Percentiles rank a stretch among this genome's conserved stretches.
phyloP scores from a whole-genome alignment of 352 stramenopile genomes.

The Phytopythium ostracodes region DNA sequence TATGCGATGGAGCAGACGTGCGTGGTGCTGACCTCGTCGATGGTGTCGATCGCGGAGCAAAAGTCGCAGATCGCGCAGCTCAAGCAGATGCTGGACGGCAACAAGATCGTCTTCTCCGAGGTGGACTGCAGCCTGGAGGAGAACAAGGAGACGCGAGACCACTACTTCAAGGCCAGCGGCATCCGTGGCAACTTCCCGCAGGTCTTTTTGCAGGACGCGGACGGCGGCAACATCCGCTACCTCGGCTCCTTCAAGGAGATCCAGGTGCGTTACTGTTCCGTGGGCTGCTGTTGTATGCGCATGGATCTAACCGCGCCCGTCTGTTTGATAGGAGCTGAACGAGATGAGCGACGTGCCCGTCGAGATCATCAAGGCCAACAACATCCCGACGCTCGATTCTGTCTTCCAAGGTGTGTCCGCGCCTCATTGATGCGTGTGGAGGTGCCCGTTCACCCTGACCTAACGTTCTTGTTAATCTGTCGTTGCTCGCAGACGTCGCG shows the following conservation, averaged over 20 bases:
- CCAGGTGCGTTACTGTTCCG: constrained; percentile 56
- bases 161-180: constrained; percentile 73
- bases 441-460: neutral
- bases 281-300: too few species aligned
- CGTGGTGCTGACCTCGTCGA: constrained; percentile 73
- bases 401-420: constrained; percentile 60
- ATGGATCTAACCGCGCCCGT: neutral
- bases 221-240: constrained; percentile 44
- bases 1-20: constrained; percentile 26
- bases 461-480: neutral
- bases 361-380: constrained; percentile 74
- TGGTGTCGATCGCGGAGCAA: constrained; percentile 70
- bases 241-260: constrained; percentile 82
- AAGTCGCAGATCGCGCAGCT: constrained; percentile 73
- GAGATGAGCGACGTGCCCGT: constrained; percentile 77
- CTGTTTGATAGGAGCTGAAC: constrained; percentile 58
- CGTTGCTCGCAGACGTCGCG: constrained; percentile 6
- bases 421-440: too few species aligned
- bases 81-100: constrained; percentile 67
- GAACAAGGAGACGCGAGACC: constrained; percentile 68
- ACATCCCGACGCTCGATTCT: constrained; percentile 60
- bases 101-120: constrained; percentile 66
- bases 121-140: constrained; percentile 81
- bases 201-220: constrained; percentile 70
- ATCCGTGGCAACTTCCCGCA: constrained; percentile 85